Evolutionary conservation across 345 rosid species (phyloP), one percentile per base, ranked within the genome.

Genomic region (Lumnitzera racemosa): DNA sequence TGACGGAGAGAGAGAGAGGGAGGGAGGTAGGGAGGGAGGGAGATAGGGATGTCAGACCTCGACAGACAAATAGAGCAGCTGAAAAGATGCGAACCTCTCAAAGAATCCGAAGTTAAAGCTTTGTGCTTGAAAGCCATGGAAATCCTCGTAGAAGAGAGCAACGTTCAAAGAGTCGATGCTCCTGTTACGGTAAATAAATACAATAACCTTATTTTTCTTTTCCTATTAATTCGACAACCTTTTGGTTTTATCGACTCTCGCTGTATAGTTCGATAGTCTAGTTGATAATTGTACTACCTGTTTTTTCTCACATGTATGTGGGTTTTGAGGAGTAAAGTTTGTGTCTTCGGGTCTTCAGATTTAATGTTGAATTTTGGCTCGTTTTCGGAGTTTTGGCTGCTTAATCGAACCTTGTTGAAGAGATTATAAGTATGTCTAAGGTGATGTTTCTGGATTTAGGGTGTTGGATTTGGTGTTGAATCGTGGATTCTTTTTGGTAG

Each of bases 51-150:
- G 98, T 90, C 99, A 47, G 98, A 95, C 83, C 81, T 95, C 55
- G 99, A 95, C 72, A 76, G 79, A 68, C 98, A 95, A 67, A 90
- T 95, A 69, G 96, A 88, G 82, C 96, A 85, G 75, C 87, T 95
- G 66, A 95, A 95, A 84, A 81, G 80, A 13, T 95, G 99, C 77
- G 98, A 95, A 62, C 96, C 95, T 12, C 69, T 95, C 75, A 90
- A 80, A 69, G 99, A 95, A 72, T 88, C 96, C 48, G 98, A 95
- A 70, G 98, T 95, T 62, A 95, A 95, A 65, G 81, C 89, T 25
- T 96, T 95, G 36, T 95, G 98, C 61, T 88, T 88, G 64, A 95
- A 95, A 74, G 99, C 96, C 61, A 88, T 82, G 88, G 96, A 95
- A 67, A 86, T 95, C 57, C 96, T 95, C 52, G 90, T 95, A 48